Evolutionary conservation across 129 eudicot species (phyloP), one percentile per base, ranked within the genome.

Genomic region (Tagetes erecta): DNA sequence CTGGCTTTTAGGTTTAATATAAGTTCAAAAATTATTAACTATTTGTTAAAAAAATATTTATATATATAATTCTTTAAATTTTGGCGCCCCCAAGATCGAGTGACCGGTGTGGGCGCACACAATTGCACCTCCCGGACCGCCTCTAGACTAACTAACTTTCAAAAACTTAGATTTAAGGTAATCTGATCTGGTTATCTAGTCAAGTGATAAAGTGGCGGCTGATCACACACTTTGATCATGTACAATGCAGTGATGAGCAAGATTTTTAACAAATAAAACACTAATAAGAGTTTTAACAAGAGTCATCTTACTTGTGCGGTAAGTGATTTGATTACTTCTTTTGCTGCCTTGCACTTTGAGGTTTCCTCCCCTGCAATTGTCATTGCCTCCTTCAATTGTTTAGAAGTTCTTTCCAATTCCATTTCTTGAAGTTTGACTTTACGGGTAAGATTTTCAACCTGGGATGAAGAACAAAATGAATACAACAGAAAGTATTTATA

Each of bases 341-440:
- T 92, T 35, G 98, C 98, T 7, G 95, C 98, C 81, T 92, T 92
- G 95, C 98, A 92, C 81, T 86, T 92, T 64, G 96, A 92, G 80
- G 84, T 82, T 88, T 92, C 98, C 67, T 92, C 98, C 76, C 90
- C 88, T 68, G 95, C 92, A 80, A 92, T 74, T 76, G 92, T 75
- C 66, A 92, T 80, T 42, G 96, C 96, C 83, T 92, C 98, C 88
- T 87, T 83, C 51, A 89, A 79, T 76, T 92, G 96, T 74, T 87
- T 89, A 36, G 84, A 79, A 30, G 88, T 79, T 87, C 87, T 87
- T 86, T 92, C 89, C 70, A 92, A 83, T 80, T 92, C 98, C 10
- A 72, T 71, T 70, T 92, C 98, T 80, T 89, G 98, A 80, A 84
- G 80, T 72, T 92, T 89, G 67, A 86, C 87, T 81, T 89, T 85